Evolutionary conservation across 2,329 filamentous ascomycete genomes (phyloP), one percentile per base, ranked within the genome.

Genomic region (Rugonectria rugulosa): DNA sequence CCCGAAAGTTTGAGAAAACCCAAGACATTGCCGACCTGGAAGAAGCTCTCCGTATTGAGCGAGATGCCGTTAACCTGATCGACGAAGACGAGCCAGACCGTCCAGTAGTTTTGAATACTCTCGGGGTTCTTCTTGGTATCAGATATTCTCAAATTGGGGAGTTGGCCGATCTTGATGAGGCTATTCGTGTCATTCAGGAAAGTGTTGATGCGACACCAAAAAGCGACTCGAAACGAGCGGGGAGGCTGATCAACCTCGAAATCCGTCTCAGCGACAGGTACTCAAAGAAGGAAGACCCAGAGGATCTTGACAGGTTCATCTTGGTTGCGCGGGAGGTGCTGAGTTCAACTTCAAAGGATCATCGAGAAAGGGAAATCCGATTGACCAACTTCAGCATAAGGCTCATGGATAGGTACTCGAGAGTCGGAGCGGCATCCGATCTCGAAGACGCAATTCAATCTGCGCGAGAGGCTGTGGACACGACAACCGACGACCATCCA

Each of bases 211-310:
- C 3, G n/a, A 54, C 37, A n/a, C 51, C 43, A 17, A 26, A 37
- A 15, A 20, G 15, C 14, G 7, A 43, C 45, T 21, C 20, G 37
- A 15, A 48, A 26, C 26, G 29, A 19, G 8, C 43, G 7, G n/a
- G 12, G 10, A 24, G 4, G 2, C 21, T 47, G 26, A 26, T 34
- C 4, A 43, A 37, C 9, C 32, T 61, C 2, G 60, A 47, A 5
- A 56, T 53, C 21, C 45, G 54, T 2, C 45, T 64, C 11, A 40
- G 55, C n/a, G 52, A 59, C 47, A 6, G 46, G 59, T 27, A 53
- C 5, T 38, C 52, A 36, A 3, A 47, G 29, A 29, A 37, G 29
- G 31, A n/a, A 11, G 23, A 12, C 2, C n/a, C 19, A n/a, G 12
- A 14, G 5, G 44, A 37, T 19, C 26, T 34, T 17, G 21, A 49